Conservation (phyloP, 805 yeast species). For the Candida khao-thaluensis region DNA sequence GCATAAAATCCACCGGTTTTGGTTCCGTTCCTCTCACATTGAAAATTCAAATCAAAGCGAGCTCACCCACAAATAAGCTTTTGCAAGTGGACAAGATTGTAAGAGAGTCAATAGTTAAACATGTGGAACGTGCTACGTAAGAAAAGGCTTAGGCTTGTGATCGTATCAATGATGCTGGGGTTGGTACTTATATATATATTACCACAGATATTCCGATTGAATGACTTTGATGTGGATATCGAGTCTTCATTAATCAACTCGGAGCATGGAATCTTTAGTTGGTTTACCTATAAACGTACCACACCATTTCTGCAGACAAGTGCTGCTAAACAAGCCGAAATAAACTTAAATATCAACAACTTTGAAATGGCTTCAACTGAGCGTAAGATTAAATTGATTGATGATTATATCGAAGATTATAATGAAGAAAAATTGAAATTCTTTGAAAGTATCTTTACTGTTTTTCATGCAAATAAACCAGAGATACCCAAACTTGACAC, state of each 20-base stretch:
- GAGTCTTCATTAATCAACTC: slow-evolving; percentile 12
- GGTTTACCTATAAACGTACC: slow-evolving; percentile 11
- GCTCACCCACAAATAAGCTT: too few species aligned
- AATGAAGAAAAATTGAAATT: slow-evolving; percentile 23
- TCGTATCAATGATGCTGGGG: slow-evolving; percentile 3
- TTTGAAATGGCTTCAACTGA: slow-evolving; percentile 9
- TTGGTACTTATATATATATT: background rate
- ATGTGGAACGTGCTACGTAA: background rate
- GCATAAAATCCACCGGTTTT: slow-evolving; percentile 2
- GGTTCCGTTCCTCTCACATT: background rate
- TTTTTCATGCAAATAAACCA: slow-evolving; percentile 46
- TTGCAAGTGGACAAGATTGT: background rate
- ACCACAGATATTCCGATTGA: slow-evolving; percentile 1
- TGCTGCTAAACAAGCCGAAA: slow-evolving; percentile 13
- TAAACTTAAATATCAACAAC: slow-evolving; percentile 13
- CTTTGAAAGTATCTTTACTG: slow-evolving; percentile 42
- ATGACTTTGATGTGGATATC: slow-evolving; percentile 15
- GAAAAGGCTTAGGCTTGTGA: slow-evolving; percentile 1
- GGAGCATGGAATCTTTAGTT: slow-evolving; percentile 1
- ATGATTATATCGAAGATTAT: slow-evolving; percentile 9
- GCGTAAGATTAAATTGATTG: slow-evolving; percentile 10
- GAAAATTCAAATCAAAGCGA: slow-evolving; percentile 1
- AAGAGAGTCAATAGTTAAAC: too few species aligned
- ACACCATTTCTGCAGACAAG: slow-evolving; percentile 16
- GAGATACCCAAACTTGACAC: slow-evolving; percentile 38